A percentile compares a stretch with the other conserved stretches of the same genome.
Evolutionary conservation across 1,139 yeast genomes (phyloP).

Genomic region (Pichia sp.): DNA sequence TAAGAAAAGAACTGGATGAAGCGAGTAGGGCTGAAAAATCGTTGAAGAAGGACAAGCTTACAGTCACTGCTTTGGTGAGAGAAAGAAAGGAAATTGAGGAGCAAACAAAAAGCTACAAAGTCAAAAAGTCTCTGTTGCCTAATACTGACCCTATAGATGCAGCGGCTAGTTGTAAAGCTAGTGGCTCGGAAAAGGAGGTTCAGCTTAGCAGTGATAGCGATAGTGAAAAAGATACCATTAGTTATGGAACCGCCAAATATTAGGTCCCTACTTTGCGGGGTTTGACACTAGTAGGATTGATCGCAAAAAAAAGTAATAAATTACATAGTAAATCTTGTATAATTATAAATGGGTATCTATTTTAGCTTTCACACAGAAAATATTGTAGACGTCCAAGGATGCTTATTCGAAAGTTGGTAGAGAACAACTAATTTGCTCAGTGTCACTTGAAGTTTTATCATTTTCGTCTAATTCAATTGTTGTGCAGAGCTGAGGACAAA

Average conservation of each 20-base stretch:
- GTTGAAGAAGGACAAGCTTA: slow-evolving; percentile 7
- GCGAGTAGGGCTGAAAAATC: slow-evolving; percentile 15
- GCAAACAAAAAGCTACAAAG: not conserved
- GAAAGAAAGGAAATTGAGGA: slow-evolving; percentile 13
- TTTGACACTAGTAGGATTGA: not conserved
- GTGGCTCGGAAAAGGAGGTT: not conserved
- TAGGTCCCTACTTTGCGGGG: not conserved
- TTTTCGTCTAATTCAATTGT: slow-evolving; percentile 8
- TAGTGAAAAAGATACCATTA: not conserved
- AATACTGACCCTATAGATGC: not conserved
- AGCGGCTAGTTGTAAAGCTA: not conserved
- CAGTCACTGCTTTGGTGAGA: not conserved
- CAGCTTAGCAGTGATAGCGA: slow-evolving; percentile 8
- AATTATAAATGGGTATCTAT: not conserved
- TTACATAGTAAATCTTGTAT: slow-evolving; percentile 1
- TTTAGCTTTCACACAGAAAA: not conserved
- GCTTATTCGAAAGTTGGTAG: not conserved
- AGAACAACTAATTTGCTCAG: not conserved
- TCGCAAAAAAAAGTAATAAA: not conserved
- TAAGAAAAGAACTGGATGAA: slow-evolving; percentile 1
- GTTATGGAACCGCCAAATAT: not conserved
- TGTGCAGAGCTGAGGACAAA: slow-evolving; percentile 33
- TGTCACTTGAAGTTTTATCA: not conserved
- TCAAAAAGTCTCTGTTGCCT: not conserved
- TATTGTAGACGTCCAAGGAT: not conserved